Evolutionary conservation across 805 yeast species (phyloP), one percentile per base, ranked within the genome.

Genomic region (Candida hungchunana): DNA sequence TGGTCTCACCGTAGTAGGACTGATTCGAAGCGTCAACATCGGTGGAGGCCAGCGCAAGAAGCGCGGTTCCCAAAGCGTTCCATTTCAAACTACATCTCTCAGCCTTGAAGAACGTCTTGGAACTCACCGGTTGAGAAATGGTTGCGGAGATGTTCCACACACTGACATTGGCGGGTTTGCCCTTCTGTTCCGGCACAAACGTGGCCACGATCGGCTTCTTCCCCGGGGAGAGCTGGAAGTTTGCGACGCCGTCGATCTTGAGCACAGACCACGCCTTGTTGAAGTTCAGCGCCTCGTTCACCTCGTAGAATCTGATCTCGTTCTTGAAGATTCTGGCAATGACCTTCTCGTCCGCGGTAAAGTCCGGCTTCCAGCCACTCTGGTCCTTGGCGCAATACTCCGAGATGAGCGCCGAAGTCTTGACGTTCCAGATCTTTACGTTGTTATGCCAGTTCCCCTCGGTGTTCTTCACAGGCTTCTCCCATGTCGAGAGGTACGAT

Each of bases 1-100:
- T 87, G 35, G 95, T 86, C 66, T 93, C 97, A 49, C 99, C 99
- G 58, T 93, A 93, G 66, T 93, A 93, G 2, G 94, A 82, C 68
- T 90, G 81, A 60, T 94, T 94, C 22, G 94, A 76, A 21, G 93
- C 71, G 63, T 93, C 98, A 50, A 90, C 95, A 63, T 93, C 98
- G 18, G 97, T 93, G 30, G 93, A 83, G 5, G 97, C 95, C 51
- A 89, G 73, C 31, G 96, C 96, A 55, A 94, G 68, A 43, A 90
- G 69, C 6, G 97, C 95, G 42, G 97, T 93, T 42, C 99, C 99
- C 45, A 88, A 71, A 23, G 78, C 73, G 62, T 94, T 93, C 99
- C 99, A 93, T 58, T 77, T 82, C 66, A 93, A 75, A 51, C 76
- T 81, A 62, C 96, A 93, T 47, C 84, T 76, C 58, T 93, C 98